Evolutionary conservation across 2,329 filamentous ascomycete species (phyloP), one percentile per base, ranked within the genome.

Genomic region (Xylariomycetidae sp.): DNA sequence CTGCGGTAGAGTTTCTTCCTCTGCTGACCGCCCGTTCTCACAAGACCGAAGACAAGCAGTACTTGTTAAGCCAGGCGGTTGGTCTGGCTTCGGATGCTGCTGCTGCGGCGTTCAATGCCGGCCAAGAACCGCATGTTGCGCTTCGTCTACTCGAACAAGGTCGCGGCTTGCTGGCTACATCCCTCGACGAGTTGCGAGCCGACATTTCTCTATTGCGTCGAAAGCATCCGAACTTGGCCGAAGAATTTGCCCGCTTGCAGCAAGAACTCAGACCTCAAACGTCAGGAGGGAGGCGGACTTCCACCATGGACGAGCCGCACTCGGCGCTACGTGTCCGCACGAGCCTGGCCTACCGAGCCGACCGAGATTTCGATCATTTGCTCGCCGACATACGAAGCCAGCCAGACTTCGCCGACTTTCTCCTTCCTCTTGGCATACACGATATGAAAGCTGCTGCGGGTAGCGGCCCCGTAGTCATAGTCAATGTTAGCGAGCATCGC

Each of bases 401-500:
- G 14, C 13, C 13, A 7, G 26, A 17, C 8, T 29, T 16, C n/a
- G 13, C 16, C 14, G 7, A 29, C 14, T 29, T 29, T n/a, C 14
- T 29, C 14, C 7, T 29, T 5, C 13, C 13, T 5, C 26, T 17
- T 10, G 19, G 16, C 26, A 10, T 10, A n/a, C 12, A 5, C 5
- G 26, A 15, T 17, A 29, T 29, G 14, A 16, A 29, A n/a, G 13
- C 26, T 18, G 26, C 26, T 14, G 26, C 26, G 16, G 9, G 7
- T 9, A 10, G 16, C 16, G 26, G 26, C 26, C 26, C 26, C 16
- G 19, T 29, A 9, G 26, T 29, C 13, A n/a, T 29, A 5, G 19
- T 29, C 19, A 29, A 29, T 14, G 26, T 29, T 7, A 29, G 26
- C 16, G 14, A 29, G 19, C 19, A 16, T 29, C 26, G 26, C 6